Conservation (phyloP, 108 stramenopile genomes). For the Nitzschia sp. region DNA sequence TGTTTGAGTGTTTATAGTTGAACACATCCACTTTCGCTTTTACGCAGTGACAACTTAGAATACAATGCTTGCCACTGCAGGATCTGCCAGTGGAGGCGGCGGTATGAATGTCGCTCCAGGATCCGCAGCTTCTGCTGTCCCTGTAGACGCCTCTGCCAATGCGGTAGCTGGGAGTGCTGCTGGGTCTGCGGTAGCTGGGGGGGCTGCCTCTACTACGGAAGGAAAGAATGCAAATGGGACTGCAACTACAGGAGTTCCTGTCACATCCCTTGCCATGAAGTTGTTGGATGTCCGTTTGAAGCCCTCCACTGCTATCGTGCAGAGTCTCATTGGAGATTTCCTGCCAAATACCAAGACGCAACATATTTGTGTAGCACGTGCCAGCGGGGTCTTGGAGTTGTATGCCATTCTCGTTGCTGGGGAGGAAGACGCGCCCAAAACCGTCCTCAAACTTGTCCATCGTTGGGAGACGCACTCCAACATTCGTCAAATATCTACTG, state of each 20-base stretch:
- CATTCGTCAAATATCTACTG: conserved; percentile 64
- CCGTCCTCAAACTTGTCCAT: conserved; percentile 56
- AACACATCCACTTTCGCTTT: too few relatives aligned
- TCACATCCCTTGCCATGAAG: conserved; percentile 59
- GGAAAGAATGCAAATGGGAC: background rate
- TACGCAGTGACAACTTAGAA: too few relatives aligned
- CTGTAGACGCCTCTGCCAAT: too few relatives aligned
- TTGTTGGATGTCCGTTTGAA: conserved; percentile 74
- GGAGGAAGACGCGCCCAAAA: conserved; percentile 14
- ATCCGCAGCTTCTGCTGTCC: too few relatives aligned
- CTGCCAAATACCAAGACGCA: conserved; percentile 25
- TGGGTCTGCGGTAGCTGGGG: background rate
- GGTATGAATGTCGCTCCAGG: too few relatives aligned
- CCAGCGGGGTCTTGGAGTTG: conserved; percentile 77
- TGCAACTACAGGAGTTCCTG: conserved; percentile 24
- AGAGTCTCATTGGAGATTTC: conserved; percentile 64
- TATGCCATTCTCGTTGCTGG: conserved; percentile 30
- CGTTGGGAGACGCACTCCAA: conserved; percentile 72
- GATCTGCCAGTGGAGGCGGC: too few relatives aligned
- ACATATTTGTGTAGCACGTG: conserved; percentile 61
- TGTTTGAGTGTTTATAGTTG: too few relatives aligned
- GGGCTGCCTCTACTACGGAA: background rate
- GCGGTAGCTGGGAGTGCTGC: background rate
- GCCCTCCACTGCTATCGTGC: conserved; percentile 58
- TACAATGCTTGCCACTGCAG: too few relatives aligned